These are phyloP conservation scores for Dioscorea cayenensis DNA, from an alignment of 116 monocot species.

Conservation along the genomic window DNA sequence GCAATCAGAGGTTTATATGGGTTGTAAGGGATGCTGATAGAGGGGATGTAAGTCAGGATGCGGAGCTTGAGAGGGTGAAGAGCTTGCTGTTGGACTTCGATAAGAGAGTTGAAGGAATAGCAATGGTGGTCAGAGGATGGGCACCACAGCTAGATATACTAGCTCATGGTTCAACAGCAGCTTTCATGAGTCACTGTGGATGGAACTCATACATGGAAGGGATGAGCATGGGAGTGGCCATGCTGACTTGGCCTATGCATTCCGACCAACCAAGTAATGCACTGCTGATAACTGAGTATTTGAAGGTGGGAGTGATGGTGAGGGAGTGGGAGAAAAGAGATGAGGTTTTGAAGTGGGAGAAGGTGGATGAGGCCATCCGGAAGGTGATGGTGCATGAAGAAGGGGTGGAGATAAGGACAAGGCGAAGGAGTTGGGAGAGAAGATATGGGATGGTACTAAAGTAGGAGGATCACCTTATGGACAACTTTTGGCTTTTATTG, in stretches of 20 bases:
- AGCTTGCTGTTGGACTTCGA: constrained; percentile 3
- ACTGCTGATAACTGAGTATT: constrained; percentile 21
- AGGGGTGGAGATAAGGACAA: no score
- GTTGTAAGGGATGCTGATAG: constrained; percentile 46
- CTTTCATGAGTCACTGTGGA: constrained; percentile 75
- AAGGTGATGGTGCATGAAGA: no score
- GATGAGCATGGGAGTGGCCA: constrained; percentile 39
- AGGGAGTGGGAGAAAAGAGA: no score
- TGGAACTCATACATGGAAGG: constrained; percentile 88
- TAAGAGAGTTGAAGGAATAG: constrained; percentile 10
- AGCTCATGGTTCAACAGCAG: constrained; percentile 34
- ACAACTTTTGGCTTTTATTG: no score
- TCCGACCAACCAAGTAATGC: constrained; percentile 58
- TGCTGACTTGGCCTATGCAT: constrained; percentile 59
- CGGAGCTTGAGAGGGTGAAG: not conserved
- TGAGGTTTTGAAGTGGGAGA: no score
- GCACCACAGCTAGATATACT: constrained; percentile 78
- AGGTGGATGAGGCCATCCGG: no score
- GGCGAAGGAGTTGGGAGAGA: no score
- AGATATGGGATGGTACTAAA: no score
- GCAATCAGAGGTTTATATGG: constrained; percentile 54
- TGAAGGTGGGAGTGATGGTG: no score
- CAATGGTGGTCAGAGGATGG: constrained; percentile 45
- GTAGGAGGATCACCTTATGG: no score
- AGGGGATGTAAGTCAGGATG: constrained; percentile 28